These are phyloP conservation scores for Xylariomycetidae sp. DNA, from an alignment of 2,329 filamentous ascomycete species.

Conservation along the genomic window DNA sequence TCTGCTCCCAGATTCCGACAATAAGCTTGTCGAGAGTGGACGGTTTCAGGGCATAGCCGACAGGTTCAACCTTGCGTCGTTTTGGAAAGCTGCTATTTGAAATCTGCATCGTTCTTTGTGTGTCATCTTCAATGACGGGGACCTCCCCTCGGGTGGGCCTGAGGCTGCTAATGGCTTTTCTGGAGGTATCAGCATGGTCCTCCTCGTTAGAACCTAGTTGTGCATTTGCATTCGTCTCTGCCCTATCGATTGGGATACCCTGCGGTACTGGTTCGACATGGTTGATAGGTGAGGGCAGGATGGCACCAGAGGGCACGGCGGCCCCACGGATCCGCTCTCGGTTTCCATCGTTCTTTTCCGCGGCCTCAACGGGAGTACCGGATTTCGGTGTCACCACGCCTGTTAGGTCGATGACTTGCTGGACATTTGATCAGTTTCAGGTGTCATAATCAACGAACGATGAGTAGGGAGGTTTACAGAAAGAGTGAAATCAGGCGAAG, in stretches of 20 bases:
- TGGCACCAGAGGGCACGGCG: conserved; percentile 5
- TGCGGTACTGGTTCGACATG: not conserved
- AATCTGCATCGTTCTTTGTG: conserved; percentile 22
- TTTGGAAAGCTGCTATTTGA: conserved; percentile 17
- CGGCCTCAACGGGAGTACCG: not conserved
- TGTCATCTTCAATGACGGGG: conserved; percentile 17
- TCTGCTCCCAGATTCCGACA: conserved; percentile 29
- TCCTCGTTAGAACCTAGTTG: conserved; percentile 1
- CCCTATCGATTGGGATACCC: not conserved
- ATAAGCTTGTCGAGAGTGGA: conserved; percentile 27
- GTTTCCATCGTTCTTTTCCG: too few species aligned
- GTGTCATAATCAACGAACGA: conserved; percentile 1
- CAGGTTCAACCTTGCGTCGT: conserved; percentile 20
- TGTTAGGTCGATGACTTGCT: conserved; percentile 13
- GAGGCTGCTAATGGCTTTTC: conserved; percentile 33
- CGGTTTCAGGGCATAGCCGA: conserved; percentile 21
- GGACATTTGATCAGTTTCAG: not conserved
- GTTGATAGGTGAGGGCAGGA: conserved; percentile 7
- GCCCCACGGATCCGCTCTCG: too few species aligned
- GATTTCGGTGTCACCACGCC: conserved; percentile 4
- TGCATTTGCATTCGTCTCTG: not conserved
- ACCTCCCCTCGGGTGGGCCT: conserved; percentile 11
- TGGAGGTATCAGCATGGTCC: conserved; percentile 20
- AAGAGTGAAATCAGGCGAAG: too few species aligned
- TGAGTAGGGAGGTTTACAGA: too few species aligned